These are phyloP conservation scores for Magnolia kwangsiensis DNA, from an alignment of 164 flowering plant genomes.

Conservation along the genomic window DNA sequence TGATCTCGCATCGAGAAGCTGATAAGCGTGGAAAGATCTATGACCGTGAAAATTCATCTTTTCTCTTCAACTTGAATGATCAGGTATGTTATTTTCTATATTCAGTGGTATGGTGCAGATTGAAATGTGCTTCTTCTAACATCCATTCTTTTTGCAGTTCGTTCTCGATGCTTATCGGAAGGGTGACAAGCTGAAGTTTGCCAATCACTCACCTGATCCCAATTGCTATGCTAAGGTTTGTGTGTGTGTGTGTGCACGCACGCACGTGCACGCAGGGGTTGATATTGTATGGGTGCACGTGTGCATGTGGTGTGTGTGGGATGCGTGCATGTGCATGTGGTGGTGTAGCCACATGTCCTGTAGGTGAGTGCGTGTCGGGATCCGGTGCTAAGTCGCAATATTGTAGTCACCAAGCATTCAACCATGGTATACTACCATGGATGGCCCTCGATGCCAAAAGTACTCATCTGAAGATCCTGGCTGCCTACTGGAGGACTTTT, in stretches of 20 bases:
- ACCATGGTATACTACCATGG: too few relatives aligned
- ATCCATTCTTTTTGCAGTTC: slow-evolving; percentile 44
- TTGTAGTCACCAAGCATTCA: too few relatives aligned
- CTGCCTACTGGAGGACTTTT: too few relatives aligned
- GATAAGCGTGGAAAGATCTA: slow-evolving; percentile 99
- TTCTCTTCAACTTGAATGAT: slow-evolving; percentile 94
- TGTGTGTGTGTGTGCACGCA: not conserved
- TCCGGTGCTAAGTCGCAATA: too few relatives aligned
- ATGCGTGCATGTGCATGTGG: too few relatives aligned
- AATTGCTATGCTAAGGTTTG: slow-evolving; percentile 97
- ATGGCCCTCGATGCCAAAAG: too few relatives aligned
- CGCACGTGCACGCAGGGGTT: not conserved
- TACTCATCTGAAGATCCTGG: too few relatives aligned
- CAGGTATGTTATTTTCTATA: slow-evolving; percentile 47
- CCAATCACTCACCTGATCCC: slow-evolving; percentile 97
- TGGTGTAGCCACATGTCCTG: too few relatives aligned
- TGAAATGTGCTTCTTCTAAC: not conserved
- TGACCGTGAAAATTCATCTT: slow-evolving; percentile 95
- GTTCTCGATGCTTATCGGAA: slow-evolving; percentile 97
- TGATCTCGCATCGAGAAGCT: slow-evolving; percentile 96
- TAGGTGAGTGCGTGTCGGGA: too few relatives aligned
- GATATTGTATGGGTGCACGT: not conserved
- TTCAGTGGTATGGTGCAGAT: not conserved
- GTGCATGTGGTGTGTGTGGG: too few relatives aligned
- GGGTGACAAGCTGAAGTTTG: slow-evolving; percentile 96